Evolutionary conservation across 257 asterid genomes (phyloP), one percentile per base, ranked within the genome.

Genomic region (Scutellaria galericulata): DNA sequence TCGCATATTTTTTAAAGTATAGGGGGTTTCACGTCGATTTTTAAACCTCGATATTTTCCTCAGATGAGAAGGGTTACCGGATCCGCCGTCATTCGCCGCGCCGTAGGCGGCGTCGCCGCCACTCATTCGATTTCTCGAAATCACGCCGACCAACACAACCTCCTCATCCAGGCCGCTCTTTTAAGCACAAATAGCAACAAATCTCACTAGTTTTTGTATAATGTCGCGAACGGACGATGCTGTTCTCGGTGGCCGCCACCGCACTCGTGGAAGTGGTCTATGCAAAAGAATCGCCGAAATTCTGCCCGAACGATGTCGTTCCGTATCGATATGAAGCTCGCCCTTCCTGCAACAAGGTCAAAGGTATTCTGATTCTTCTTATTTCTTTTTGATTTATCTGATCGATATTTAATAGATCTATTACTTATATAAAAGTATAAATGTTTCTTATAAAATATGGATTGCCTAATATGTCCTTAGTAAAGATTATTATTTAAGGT

Each of bases 321-420:
- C 90, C 92, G 65, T 95, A 95, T 76, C 99, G 92, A 79, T 95
- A 90, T 45, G 98, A 88, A 72, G 98, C 99, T 46, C 92, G 98
- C 75, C 98, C 98, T 10, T 91, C 90, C 82, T 95, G 99, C 51
- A 95, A 95, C 80, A 95, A 95, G 88, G 97, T 92, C 62, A 95
- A 92, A 95, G 99, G 99, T 92, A 82, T 14, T 54, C 27, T 68
- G 22, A 10, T n/a, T 14, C 31, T 6, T 22, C 13, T 10, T 14
- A 35, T 15, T 9, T 40, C 13, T 22, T 47, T 42, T 37, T 14
- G 31, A 39, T 58, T 31, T 31, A 4, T 31, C 5, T 31, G 5
- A 31, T 31, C 37, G 37, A 31, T 31, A 31, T 31, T 31, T 31
- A 31, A 31, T 31, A 31, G 5, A 31, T n/a, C n/a, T n/a, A n/a